Conservation (phyloP, 2,329 filamentous ascomycete genomes). For the Arthrobotrys iridis region DNA sequence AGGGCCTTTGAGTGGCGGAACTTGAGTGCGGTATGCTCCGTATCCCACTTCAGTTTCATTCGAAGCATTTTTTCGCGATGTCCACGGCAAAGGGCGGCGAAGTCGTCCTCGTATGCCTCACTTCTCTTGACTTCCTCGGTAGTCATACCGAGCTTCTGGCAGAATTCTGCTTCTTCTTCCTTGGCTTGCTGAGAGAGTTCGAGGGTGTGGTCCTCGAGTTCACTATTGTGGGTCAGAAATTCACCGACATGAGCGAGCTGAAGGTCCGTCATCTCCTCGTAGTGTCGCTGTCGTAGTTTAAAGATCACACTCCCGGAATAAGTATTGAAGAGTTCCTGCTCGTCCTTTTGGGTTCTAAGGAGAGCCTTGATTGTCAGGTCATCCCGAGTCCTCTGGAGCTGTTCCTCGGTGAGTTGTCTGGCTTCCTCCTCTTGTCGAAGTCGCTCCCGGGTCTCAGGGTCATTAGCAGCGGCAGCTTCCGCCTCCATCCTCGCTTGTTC, state of each 20-base stretch:
- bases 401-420: conserved; percentile 8
- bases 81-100: conserved; percentile 13
- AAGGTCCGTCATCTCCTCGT: conserved; percentile 52
- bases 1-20: conserved; percentile 17
- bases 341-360: conserved; percentile 32
- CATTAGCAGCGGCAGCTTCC: conserved; percentile 5
- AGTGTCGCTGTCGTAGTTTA: conserved; percentile 44
- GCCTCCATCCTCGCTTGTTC: conserved; percentile 14
- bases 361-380: conserved; percentile 40
- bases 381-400: conserved; percentile 23
- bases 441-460: conserved; percentile 9
- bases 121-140: conserved; percentile 19
- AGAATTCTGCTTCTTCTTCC: conserved; percentile 28
- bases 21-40: conserved; percentile 24
- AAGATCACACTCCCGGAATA: conserved; percentile 33
- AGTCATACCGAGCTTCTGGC: conserved; percentile 33
- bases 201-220: conserved; percentile 43
- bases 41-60: conserved; percentile 48
- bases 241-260: conserved; percentile 47
- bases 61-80: conserved; percentile 35
- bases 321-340: conserved; percentile 32
- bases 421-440: conserved; percentile 24
- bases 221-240: conserved; percentile 43
- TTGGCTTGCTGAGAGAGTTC: conserved; percentile 26
- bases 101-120: not conserved